These are phyloP conservation scores for Spiraea crenata DNA, from an alignment of 331 rosid species.

Conservation along the genomic window DNA sequence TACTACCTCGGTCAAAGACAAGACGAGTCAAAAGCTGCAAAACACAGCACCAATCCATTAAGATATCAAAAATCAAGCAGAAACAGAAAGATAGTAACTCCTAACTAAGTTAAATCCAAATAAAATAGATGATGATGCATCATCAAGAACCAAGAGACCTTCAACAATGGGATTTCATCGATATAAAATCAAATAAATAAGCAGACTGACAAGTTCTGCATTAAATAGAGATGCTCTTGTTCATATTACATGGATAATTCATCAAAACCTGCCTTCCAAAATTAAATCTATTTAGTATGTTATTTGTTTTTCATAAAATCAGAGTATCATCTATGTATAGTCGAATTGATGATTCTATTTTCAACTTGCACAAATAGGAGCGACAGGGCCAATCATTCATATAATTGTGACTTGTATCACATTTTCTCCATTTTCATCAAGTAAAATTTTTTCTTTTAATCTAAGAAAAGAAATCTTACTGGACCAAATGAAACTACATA, in stretches of 20 bases:
- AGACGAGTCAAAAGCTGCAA: conserved; percentile 91
- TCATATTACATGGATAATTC: neutral
- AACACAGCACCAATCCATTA: conserved; percentile 26
- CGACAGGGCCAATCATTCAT: conserved; percentile 1
- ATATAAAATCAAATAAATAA: neutral
- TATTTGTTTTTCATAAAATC: neutral
- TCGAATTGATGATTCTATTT: neutral
- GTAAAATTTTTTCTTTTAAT: neutral
- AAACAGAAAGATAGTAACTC: conserved; percentile 16
- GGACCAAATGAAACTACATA: too few relatives aligned
- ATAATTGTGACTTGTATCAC: neutral
- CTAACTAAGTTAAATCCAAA: neutral
- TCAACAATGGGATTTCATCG: conserved; percentile 1
- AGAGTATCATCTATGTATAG: neutral
- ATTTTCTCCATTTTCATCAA: neutral
- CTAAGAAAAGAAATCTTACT: too few relatives aligned
- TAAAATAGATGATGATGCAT: neutral
- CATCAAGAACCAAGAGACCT: neutral
- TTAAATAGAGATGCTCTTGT: neutral
- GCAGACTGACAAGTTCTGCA: neutral
- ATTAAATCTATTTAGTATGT: neutral
- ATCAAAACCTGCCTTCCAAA: neutral
- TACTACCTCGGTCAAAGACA: conserved; percentile 95
- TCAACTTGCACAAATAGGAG: neutral
- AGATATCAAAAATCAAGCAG: conserved; percentile 18